Evolutionary conservation across 1,284 basidiomycete genomes (phyloP).

Genomic region (Ustilago shanxiensis): DNA sequence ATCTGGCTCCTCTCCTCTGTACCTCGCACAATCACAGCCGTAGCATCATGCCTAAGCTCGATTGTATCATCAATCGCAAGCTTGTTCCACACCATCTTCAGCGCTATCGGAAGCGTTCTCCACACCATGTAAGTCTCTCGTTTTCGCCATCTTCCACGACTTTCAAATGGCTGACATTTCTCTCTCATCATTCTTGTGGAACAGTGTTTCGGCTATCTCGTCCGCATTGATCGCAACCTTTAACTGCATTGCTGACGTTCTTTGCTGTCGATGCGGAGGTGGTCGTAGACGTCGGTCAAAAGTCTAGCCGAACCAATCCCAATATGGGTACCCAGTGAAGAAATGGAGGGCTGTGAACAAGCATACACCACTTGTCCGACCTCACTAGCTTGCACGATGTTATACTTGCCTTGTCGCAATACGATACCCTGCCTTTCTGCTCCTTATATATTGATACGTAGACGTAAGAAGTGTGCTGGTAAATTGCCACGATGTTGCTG

Average conservation of each 20-base stretch:
- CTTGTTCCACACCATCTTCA: slow-evolving; percentile 52
- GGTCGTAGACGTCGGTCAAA: slow-evolving; percentile 36
- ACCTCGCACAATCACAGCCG: slow-evolving; percentile 22
- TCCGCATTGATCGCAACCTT: slow-evolving; percentile 50
- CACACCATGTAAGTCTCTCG: slow-evolving; percentile 55
- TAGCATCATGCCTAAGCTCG: slow-evolving; percentile 53
- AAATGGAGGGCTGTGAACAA: not conserved
- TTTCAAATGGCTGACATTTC: slow-evolving; percentile 1
- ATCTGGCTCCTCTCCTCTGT: not conserved
- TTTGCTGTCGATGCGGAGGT: slow-evolving; percentile 58
- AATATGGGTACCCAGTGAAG: too few species aligned
- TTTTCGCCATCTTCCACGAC: too few species aligned
- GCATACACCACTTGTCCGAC: not conserved
- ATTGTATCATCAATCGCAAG: slow-evolving; percentile 54
- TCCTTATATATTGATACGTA: not conserved
- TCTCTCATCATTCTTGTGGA: not conserved
- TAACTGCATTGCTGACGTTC: slow-evolving; percentile 60
- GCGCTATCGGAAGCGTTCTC: slow-evolving; percentile 48
- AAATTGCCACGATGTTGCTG: too few species aligned
- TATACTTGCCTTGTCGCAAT: slow-evolving; percentile 1
- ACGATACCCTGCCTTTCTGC: slow-evolving; percentile 21
- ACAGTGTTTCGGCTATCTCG: slow-evolving; percentile 51
- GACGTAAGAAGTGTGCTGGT: too few species aligned
- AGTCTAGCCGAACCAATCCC: slow-evolving; percentile 12
- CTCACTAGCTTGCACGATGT: not conserved